Evolutionary conservation across 2,329 filamentous ascomycete genomes (phyloP).

Genomic region (Pestalotiopsis sp.): DNA sequence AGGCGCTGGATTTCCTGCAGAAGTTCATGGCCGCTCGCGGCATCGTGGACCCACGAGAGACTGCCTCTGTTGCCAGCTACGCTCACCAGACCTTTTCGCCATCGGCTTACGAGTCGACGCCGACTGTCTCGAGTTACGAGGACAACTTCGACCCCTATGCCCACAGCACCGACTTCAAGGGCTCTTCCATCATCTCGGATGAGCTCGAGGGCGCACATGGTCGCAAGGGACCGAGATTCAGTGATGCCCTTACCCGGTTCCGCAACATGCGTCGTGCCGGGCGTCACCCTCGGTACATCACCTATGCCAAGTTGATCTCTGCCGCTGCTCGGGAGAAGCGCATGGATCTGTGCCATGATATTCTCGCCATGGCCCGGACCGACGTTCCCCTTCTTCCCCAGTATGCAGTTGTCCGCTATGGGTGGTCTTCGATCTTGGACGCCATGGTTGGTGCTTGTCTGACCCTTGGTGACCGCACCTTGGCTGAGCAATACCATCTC

Average conservation of each 20-base stretch:
- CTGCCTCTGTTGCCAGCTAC: constrained; percentile 49
- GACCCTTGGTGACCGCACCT: constrained; percentile 75
- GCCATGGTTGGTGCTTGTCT: constrained; percentile 95
- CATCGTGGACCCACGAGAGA: constrained; percentile 58
- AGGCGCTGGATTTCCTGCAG: constrained; percentile 73
- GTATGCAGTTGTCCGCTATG: constrained; percentile 87
- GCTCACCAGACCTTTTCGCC: constrained; percentile 50
- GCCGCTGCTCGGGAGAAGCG: constrained; percentile 86
- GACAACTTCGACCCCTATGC: constrained; percentile 92
- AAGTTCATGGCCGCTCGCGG: constrained; percentile 61
- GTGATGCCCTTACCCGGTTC: constrained; percentile 81
- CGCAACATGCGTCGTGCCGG: constrained; percentile 92
- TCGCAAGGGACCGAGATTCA: constrained; percentile 72
- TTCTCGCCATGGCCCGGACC: constrained; percentile 84
- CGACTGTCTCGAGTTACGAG: constrained; percentile 66
- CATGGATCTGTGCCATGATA: constrained; percentile 80
- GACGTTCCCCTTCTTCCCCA: constrained; percentile 86
- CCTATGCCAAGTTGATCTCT: constrained; percentile 92
- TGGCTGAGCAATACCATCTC: constrained; percentile 87
- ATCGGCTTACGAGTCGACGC: constrained; percentile 58
- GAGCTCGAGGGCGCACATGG: constrained; percentile 81
- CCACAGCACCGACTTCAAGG: constrained; percentile 88
- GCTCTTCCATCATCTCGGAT: constrained; percentile 87
- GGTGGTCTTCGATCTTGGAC: constrained; percentile 95
- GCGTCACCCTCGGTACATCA: constrained; percentile 92